These are phyloP conservation scores for Trichosanthes cucumerina DNA, from an alignment of 306 rosid species.

Conservation along the genomic window DNA sequence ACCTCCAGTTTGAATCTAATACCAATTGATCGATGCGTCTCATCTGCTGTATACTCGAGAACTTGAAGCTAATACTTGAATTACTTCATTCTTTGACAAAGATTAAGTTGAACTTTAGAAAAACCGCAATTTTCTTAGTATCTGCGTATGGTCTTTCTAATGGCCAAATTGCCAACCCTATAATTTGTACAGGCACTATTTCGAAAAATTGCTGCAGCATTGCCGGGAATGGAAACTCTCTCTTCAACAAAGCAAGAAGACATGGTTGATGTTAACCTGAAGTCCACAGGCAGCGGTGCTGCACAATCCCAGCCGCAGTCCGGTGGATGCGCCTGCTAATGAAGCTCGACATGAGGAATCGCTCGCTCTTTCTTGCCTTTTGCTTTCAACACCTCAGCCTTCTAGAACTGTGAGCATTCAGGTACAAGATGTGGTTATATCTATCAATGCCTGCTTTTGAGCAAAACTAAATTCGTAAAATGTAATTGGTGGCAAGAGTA, in stretches of 20 bases:
- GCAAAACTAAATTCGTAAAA: not conserved
- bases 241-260: slow-evolving; percentile 83
- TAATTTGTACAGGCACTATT: slow-evolving; percentile 46
- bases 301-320: slow-evolving; percentile 43
- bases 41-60: not conserved
- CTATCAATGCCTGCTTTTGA: slow-evolving; percentile 1
- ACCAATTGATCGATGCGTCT: not conserved
- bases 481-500: slow-evolving; percentile 14
- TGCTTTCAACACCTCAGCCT: not conserved
- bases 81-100: not conserved
- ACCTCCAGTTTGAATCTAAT: not conserved
- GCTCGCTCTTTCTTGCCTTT: not conserved
- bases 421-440: not conserved
- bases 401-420: slow-evolving; percentile 6
- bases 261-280: slow-evolving; percentile 84
- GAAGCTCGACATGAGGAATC: not conserved
- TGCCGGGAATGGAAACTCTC: slow-evolving; percentile 88
- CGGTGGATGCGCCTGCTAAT: slow-evolving; percentile 64
- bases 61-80: too few species aligned
- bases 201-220: slow-evolving; percentile 86
- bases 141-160: not conserved
- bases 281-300: slow-evolving; percentile 36
- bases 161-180: not conserved
- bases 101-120: not conserved
- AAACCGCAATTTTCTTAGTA: not conserved